Conservation (phyloP, 306 rosid species). For the Potentilla sterilis region DNA sequence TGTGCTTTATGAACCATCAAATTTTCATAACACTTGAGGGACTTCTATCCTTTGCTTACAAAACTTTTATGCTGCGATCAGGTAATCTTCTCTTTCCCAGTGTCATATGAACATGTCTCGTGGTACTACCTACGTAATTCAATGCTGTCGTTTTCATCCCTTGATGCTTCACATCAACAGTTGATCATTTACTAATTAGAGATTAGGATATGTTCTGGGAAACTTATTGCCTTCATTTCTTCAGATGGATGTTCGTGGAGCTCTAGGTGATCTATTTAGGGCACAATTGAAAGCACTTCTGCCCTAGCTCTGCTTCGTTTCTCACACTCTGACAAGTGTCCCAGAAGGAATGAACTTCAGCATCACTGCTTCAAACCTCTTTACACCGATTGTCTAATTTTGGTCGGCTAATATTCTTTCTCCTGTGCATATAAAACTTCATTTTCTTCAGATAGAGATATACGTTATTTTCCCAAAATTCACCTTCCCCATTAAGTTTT, state of each 20-base stretch:
- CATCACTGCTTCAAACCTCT: slow-evolving; percentile 4
- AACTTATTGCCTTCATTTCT: slow-evolving; percentile 28
- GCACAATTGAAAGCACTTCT: slow-evolving; percentile 87
- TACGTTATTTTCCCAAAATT: not conserved
- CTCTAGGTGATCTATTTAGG: slow-evolving; percentile 87
- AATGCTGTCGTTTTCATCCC: not conserved
- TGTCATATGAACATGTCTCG: not conserved
- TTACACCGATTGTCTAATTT: not conserved
- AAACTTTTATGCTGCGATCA: slow-evolving; percentile 95
- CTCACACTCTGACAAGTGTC: slow-evolving; percentile 3
- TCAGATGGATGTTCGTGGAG: slow-evolving; percentile 97
- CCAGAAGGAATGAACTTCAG: not conserved
- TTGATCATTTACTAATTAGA: not conserved
- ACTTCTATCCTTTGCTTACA: slow-evolving; percentile 91
- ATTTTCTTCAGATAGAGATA: slow-evolving; percentile 13
- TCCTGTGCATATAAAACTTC: not conserved
- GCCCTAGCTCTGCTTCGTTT: slow-evolving; percentile 37
- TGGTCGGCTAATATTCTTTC: slow-evolving; percentile 3
- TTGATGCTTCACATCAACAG: not conserved
- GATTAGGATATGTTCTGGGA: not conserved
- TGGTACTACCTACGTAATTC: not conserved
- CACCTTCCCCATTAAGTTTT: not conserved
- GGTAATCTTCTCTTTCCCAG: slow-evolving; percentile 46
- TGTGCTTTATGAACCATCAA: slow-evolving; percentile 84
- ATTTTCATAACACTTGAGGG: slow-evolving; percentile 85